These are phyloP conservation scores for Daucus carota DNA, from an alignment of 129 eudicot species.

Conservation along the genomic window DH1_v3.0 NC_030386.2:34309501-34310000, in stretches of 20 bases:
- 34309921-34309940: too few relatives aligned
- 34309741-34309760: not conserved
- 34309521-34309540: not conserved
- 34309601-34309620: not conserved
- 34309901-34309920: too few relatives aligned
- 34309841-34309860: too few relatives aligned
- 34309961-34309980: too few relatives aligned
- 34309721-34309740: slow-evolving; percentile 2
- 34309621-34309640: not conserved
- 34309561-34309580: not conserved
- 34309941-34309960: too few relatives aligned
- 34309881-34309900: too few relatives aligned
- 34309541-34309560: not conserved
- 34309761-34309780: slow-evolving; percentile 4
- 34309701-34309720: not conserved
- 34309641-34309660: not conserved
- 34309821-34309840: too few relatives aligned
- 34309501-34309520: too few relatives aligned
- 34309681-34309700: not conserved
- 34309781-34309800: slow-evolving; percentile 4
- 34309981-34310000: too few relatives aligned
- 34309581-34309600: not conserved
- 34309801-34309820: not conserved
- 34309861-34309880: too few relatives aligned
- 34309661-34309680: not conserved